phyloP scores from a whole-genome alignment of 2,329 filamentous ascomycete species.

The Calycina marina region DNA sequence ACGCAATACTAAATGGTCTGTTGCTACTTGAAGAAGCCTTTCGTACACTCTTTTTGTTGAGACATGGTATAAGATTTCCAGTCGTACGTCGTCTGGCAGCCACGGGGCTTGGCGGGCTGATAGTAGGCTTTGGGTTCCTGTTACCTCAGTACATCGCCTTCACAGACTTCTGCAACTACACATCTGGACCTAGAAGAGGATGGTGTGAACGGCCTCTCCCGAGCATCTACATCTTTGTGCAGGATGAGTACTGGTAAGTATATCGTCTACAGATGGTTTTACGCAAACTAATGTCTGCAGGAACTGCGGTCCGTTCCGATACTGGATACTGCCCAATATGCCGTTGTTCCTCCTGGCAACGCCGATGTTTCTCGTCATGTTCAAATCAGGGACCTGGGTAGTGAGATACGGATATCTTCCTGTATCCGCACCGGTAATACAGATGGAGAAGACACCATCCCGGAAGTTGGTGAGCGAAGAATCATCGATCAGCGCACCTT shows the following conservation, averaged over 20 bases:
- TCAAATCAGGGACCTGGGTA: conserved; percentile 41
- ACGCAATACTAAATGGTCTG: conserved; percentile 71
- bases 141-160: conserved; percentile 68
- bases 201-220: conserved; percentile 69
- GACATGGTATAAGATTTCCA: conserved; percentile 27
- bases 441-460: no score
- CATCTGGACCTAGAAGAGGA: conserved; percentile 29
- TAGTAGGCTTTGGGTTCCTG: conserved; percentile 52
- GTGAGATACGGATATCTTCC: conserved; percentile 14
- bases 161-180: conserved; percentile 45
- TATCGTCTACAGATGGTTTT: not conserved
- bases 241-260: conserved; percentile 71
- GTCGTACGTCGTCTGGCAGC: conserved; percentile 38
- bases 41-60: conserved; percentile 21
- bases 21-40: conserved; percentile 41
- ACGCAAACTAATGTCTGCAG: conserved; percentile 29
- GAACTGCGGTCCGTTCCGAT: conserved; percentile 75
- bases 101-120: conserved; percentile 49
- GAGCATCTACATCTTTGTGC: conserved; percentile 85
- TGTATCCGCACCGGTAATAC: no score
- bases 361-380: conserved; percentile 59
- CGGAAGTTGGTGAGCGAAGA: not conserved
- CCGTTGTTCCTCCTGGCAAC: conserved; percentile 75
- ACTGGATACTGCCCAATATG: conserved; percentile 78
- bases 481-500: not conserved